Conservation (phyloP, 371 early-diverging fungal genomes). For the Mortierella sp. region DNA sequence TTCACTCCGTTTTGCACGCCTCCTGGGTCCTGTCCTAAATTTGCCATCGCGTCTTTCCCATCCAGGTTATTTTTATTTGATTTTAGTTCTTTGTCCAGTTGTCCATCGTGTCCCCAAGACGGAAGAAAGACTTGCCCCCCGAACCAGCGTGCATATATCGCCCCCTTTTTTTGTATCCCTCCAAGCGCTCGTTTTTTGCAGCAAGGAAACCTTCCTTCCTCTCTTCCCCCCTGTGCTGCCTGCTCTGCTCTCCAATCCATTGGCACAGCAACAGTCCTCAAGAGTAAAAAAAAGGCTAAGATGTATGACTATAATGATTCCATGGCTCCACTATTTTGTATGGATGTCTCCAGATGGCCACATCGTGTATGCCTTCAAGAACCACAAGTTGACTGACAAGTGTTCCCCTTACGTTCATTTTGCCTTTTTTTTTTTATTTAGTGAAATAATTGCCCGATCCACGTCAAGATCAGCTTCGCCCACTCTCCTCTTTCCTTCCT, state of each 20-base stretch:
- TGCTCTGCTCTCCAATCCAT: not conserved
- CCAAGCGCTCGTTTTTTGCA: not conserved
- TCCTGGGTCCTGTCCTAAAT: not conserved
- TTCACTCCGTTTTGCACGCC: constrained; percentile 8
- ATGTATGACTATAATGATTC: not conserved
- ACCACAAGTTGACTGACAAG: not conserved
- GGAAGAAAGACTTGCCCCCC: not conserved
- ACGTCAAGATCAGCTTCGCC: constrained; percentile 7
- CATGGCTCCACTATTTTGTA: not conserved
- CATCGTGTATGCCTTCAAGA: no score
- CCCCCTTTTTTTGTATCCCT: not conserved
- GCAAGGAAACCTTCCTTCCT: no score
- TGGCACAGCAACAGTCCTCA: not conserved
- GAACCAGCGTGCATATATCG: not conserved
- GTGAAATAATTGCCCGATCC: constrained; percentile 7
- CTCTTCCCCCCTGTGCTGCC: not conserved
- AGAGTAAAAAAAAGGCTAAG: not conserved
- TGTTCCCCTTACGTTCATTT: not conserved
- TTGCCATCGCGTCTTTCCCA: constrained; percentile 14
- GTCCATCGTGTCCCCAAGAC: not conserved
- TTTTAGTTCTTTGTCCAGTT: not conserved
- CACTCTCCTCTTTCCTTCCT: constrained; percentile 2
- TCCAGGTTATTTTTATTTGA: constrained; percentile 25
- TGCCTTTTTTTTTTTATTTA: not conserved
- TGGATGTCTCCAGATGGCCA: not conserved